Conservation (phyloP, 176 grass and related monocot species). For the Avena insularis region DNA sequence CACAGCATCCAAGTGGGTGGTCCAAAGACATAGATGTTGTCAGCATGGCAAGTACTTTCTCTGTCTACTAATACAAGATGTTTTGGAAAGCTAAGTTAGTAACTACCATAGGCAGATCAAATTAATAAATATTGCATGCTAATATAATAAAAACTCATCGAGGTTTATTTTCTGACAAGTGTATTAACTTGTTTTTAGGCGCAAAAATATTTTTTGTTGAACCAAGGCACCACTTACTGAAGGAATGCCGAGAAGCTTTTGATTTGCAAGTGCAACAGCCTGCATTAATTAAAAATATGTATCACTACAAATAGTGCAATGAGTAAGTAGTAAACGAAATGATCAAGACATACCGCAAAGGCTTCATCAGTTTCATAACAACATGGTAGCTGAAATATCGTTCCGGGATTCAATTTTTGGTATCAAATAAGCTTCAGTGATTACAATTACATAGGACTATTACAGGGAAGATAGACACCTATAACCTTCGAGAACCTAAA, state of each 20-base stretch:
- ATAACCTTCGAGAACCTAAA: background rate
- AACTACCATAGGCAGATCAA: background rate
- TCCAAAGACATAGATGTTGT: constrained; percentile 54
- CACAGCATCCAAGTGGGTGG: constrained; percentile 87
- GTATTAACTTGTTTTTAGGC: constrained; percentile 3
- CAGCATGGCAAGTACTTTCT: background rate
- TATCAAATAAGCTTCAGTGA: background rate
- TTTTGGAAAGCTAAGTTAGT: background rate
- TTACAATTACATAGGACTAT: background rate
- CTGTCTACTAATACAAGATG: too few relatives aligned
- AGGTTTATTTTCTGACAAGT: constrained; percentile 10
- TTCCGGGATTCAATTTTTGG: background rate
- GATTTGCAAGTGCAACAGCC: constrained; percentile 95
- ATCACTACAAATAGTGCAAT: constrained; percentile 14
- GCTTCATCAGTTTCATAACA: constrained; percentile 90
- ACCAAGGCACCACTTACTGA: constrained; percentile 55
- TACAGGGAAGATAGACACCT: background rate
- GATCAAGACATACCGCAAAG: constrained; percentile 65
- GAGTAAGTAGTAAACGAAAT: background rate
- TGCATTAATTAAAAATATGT: constrained; percentile 43
- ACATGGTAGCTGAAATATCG: background rate
- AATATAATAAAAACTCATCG: background rate
- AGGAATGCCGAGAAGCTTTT: constrained; percentile 80
- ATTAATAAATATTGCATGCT: background rate
- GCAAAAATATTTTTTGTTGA: background rate